Conservation (phyloP, 768 basidiomycete species). For the Tylopilus balloui region DNA sequence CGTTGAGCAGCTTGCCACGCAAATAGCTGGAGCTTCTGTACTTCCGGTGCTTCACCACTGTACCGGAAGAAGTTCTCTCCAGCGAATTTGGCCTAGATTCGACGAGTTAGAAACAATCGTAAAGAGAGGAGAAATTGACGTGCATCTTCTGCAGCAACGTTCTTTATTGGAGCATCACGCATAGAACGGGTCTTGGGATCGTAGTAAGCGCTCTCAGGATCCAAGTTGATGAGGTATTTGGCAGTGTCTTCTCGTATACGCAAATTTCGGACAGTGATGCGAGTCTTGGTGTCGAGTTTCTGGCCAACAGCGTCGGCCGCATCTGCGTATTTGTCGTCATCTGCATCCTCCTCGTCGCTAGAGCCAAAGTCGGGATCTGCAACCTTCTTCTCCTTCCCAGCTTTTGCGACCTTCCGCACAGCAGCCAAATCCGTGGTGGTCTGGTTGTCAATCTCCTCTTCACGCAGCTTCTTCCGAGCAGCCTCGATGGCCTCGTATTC, state of each 20-base stretch:
- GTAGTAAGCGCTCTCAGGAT: conserved; percentile 94
- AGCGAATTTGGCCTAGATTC: conserved; percentile 72
- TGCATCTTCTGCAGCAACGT: conserved; percentile 84
- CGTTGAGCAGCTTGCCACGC: conserved; percentile 94
- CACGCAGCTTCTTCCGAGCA: conserved; percentile 83
- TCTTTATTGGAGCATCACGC: conserved; percentile 89
- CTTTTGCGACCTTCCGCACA: conserved; percentile 93
- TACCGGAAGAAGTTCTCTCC: conserved; percentile 95
- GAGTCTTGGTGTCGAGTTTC: conserved; percentile 95
- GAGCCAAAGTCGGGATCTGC: conserved; percentile 92
- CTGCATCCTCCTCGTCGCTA: conserved; percentile 91
- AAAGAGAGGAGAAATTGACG: conserved; percentile 25
- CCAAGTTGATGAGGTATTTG: conserved; percentile 96
- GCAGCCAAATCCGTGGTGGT: conserved; percentile 89
- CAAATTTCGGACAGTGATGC: conserved; percentile 96
- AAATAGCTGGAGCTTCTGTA: conserved; percentile 90
- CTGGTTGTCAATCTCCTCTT: conserved; percentile 98
- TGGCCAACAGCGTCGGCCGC: conserved; percentile 97
- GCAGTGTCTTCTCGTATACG: conserved; percentile 99
- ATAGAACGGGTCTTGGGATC: conserved; percentile 99
- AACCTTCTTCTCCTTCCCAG: conserved; percentile 65
- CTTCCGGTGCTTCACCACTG: conserved; percentile 89
- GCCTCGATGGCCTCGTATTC: conserved; percentile 93
- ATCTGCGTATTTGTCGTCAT: conserved; percentile 98
- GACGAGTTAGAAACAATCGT: neutral